Evolutionary conservation across 2,329 filamentous ascomycete species (phyloP).

Genomic region (Fusarium tjaetaba): DNA sequence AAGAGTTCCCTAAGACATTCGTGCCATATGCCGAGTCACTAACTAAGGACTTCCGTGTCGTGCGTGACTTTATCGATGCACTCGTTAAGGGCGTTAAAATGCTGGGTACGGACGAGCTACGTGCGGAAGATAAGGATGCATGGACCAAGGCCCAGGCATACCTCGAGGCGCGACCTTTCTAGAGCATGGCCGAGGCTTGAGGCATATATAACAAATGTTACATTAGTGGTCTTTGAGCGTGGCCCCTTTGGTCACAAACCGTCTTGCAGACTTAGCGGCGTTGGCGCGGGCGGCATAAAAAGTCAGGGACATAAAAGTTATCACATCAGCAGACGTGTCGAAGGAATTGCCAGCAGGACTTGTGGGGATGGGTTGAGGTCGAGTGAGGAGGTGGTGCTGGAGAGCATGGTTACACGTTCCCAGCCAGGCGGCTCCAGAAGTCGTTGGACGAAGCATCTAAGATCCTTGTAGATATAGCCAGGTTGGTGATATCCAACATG

Average conservation of each 20-base stretch:
- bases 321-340: conserved; percentile 31
- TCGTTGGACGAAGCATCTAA: conserved; percentile 8
- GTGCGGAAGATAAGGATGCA: conserved; percentile 56
- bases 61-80: conserved; percentile 67
- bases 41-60: conserved; percentile 67
- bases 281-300: conserved; percentile 42
- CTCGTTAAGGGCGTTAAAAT: conserved; percentile 67
- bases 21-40: conserved; percentile 69
- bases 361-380: conserved; percentile 31
- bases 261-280: conserved; percentile 40
- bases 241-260: conserved; percentile 36
- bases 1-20: conserved; percentile 62
- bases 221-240: conserved; percentile 33
- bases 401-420: conserved; percentile 4
- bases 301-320: conserved; percentile 39
- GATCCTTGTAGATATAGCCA: conserved; percentile 14
- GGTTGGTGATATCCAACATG: conserved; percentile 11
- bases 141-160: conserved; percentile 68
- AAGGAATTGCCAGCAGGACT: conserved; percentile 32
- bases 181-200: conserved; percentile 22
- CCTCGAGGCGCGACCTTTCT: conserved; percentile 57
- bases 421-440: conserved; percentile 1
- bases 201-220: conserved; percentile 33
- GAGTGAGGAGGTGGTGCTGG: not conserved
- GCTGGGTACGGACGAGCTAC: conserved; percentile 59